A percentile compares a stretch with the other conserved stretches of the same genome.
Conservation (phyloP, 179 eudicot genomes). For the Camellia oleifera region DNA sequence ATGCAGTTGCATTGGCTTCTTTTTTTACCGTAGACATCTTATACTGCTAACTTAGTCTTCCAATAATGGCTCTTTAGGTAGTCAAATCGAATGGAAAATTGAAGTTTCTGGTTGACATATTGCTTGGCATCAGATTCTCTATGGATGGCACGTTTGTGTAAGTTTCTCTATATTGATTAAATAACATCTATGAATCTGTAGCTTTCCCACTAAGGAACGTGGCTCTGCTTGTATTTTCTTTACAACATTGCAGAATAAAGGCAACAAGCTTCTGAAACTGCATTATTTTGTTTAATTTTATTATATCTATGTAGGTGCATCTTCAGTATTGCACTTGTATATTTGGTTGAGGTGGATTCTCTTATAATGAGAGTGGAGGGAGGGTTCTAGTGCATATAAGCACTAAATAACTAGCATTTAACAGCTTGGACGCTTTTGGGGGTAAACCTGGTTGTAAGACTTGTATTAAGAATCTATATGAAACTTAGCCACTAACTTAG, state of each 20-base stretch:
- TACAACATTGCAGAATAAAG: neutral
- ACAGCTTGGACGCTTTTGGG: no score
- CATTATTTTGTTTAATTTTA: neutral
- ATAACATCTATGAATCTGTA: neutral
- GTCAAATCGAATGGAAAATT: conserved; percentile 63
- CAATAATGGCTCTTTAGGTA: conserved; percentile 37
- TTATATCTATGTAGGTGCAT: neutral
- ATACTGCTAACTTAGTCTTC: neutral
- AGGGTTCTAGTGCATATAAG: no score
- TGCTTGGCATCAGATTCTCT: conserved; percentile 82
- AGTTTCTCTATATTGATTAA: conserved; percentile 19
- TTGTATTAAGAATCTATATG: no score
- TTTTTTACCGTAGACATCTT: neutral
- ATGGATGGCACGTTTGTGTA: conserved; percentile 78
- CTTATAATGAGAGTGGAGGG: no score
- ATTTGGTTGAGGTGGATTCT: no score
- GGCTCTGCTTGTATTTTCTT: neutral
- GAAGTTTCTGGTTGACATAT: conserved; percentile 75
- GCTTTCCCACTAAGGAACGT: neutral
- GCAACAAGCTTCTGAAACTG: neutral
- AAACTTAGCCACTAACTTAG: neutral
- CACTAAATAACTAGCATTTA: no score
- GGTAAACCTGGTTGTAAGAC: no score
- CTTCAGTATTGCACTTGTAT: neutral
- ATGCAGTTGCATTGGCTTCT: neutral